Base-by-base conservation (phyloP, 2,329 filamentous ascomycete genomes). In the Mariannaea sp. region DNA sequence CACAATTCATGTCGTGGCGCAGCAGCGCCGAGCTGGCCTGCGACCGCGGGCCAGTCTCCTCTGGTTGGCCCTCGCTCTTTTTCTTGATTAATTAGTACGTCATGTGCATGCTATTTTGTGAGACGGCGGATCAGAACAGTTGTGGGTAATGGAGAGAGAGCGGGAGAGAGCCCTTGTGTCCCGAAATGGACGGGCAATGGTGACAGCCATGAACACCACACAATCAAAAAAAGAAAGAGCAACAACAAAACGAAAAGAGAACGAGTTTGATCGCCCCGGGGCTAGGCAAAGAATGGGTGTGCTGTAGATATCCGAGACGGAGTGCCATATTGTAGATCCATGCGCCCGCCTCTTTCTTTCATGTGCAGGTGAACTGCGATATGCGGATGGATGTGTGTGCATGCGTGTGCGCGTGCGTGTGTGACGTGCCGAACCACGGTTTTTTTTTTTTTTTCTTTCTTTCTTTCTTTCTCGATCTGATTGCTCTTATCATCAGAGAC, bases 21-120 rank as follows among this genome's bases (percentile, higher is more conserved):
- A 51, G 32, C 38, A n/a, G n/a, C n/a, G n/a, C n/a, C n/a, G 41
- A 46, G 33, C 35, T 26, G 36, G 24, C 5, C 49, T 45, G 41
- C 35, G 41, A 46, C 41, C 49, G 26, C 20, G 24, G 35, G 27
- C 47, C 20, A 35, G 38, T 19, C 22, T 32, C 22, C 26, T 32
- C 19, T 4, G 14, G 9, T 26, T 17, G 33, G 42, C 19, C n/a
- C 42, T 46, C 35, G 33, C n/a, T 14, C 49, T 26, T 40, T n/a
- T n/a, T n/a, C n/a, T n/a, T n/a, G n/a, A n/a, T n/a, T n/a, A n/a
- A 29, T 33, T 17, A 7, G 29, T 14, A 12, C 27, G 42, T 46
- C 27, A 39, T 40, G 40, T 49, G 47, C 38, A 35, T n/a, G n/a
- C 22, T 12, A 30, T 30, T 27, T 38, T 20, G 17, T 43, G 30